A percentile compares a stretch with the other conserved stretches of the same genome.
These are phyloP conservation scores for Tuber melanosporum DNA, from an alignment of 495 filamentous ascomycete genomes.

Conservation along the genomic window DNA sequence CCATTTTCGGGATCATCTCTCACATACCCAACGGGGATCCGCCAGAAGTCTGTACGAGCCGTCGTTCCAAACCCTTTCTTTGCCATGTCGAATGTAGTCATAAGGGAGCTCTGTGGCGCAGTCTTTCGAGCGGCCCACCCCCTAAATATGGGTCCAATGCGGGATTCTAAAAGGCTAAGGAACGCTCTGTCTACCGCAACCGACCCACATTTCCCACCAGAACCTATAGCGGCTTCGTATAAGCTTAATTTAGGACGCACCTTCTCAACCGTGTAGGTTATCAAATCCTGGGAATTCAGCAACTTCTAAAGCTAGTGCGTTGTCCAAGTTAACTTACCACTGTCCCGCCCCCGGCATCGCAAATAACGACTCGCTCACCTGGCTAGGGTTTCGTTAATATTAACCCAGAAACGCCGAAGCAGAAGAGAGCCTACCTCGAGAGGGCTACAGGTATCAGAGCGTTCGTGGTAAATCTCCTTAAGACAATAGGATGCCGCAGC, in stretches of 20 bases:
- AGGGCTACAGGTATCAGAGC: background rate
- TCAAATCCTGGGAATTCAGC: slow-evolving; percentile 27
- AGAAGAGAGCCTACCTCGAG: slow-evolving; percentile 2
- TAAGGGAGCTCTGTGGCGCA: slow-evolving; percentile 39
- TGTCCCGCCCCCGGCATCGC: slow-evolving; percentile 42
- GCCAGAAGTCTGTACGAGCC: background rate
- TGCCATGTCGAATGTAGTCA: slow-evolving; percentile 35
- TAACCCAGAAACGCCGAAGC: background rate
- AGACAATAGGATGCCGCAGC: slow-evolving; percentile 37
- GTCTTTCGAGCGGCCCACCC: slow-evolving; percentile 23
- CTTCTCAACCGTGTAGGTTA: slow-evolving; percentile 32
- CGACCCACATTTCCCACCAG: slow-evolving; percentile 41
- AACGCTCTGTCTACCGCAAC: slow-evolving; percentile 38
- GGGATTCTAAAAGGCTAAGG: slow-evolving; percentile 31
- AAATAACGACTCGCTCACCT: slow-evolving; percentile 36
- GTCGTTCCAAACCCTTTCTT: slow-evolving; percentile 37
- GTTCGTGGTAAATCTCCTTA: slow-evolving; percentile 14
- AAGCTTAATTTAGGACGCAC: slow-evolving; percentile 26
- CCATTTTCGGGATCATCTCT: slow-evolving; percentile 13
- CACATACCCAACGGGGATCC: slow-evolving; percentile 13
- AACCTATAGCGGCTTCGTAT: slow-evolving; percentile 33
- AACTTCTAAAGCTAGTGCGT: background rate
- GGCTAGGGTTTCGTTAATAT: slow-evolving; percentile 7
- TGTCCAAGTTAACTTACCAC: slow-evolving; percentile 30
- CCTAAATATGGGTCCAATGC: slow-evolving; percentile 35